Evolutionary conservation across 805 yeast genomes (phyloP).

Genomic region (Cephaloascus fragrans): DNA sequence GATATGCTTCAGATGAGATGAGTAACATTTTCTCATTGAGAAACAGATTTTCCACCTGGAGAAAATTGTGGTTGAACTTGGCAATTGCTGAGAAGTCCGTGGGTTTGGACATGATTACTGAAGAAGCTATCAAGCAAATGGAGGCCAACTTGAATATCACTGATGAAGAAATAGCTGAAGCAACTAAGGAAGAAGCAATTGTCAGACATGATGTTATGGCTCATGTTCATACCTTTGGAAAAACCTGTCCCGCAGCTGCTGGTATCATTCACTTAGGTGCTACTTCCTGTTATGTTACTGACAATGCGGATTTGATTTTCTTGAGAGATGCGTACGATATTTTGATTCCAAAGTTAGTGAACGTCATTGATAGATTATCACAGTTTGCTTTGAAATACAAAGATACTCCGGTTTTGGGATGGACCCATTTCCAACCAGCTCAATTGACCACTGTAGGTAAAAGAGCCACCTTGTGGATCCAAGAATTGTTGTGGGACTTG

Average conservation of each 20-base stretch:
- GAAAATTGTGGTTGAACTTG: conserved; percentile 90
- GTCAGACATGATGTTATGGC: conserved; percentile 99
- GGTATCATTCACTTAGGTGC: conserved; percentile 98
- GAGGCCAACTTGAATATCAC: conserved; percentile 67
- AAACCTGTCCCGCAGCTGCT: conserved; percentile 89
- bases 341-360: conserved; percentile 88
- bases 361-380: conserved; percentile 84
- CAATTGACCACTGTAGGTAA: conserved; percentile 98
- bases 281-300: conserved; percentile 95
- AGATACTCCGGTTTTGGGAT: conserved; percentile 93
- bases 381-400: conserved; percentile 86
- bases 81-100: conserved; percentile 93
- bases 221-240: conserved; percentile 93
- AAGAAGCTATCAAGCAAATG: conserved; percentile 89
- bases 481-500: conserved; percentile 95
- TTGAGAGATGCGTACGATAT: conserved; percentile 92
- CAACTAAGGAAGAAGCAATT: conserved; percentile 89
- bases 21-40: conserved; percentile 83
- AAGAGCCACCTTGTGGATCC: conserved; percentile 96
- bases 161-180: conserved; percentile 85
- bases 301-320: conserved; percentile 95
- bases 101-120: conserved; percentile 77
- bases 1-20: conserved; percentile 98
- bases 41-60: conserved; percentile 96
- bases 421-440: conserved; percentile 99